Evolutionary conservation across 1,284 basidiomycete genomes (phyloP), one percentile per base, ranked within the genome.

Genomic region (Peniophora sp.): DNA sequence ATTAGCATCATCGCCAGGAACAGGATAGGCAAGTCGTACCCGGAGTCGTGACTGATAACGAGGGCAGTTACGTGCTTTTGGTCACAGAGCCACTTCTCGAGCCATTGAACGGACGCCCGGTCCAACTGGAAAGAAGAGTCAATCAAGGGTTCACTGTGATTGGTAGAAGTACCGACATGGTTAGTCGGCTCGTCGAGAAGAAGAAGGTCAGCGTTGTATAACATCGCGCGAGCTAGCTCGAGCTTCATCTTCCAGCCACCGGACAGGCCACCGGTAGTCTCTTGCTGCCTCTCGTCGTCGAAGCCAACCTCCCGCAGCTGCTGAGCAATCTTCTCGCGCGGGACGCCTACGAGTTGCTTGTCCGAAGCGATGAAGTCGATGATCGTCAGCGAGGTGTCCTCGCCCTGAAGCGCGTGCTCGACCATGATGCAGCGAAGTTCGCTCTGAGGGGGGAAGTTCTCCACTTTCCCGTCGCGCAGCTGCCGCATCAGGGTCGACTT

Each of bases 171-270:
- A 76, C 85, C 60, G 67, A 92, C 87, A 61, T 94, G 92, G 71
- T 97, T 97, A 52, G 93, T 97, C 58, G 93, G 93, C 82, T 88
- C 86, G 65, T 94, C 92, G 49, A 98, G 82, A 50, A 98, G 76
- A 46, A 97, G 77, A 49, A 97, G 81, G 70, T 97, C 94, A 36
- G 95, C 97, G 62, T 94, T 91, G 72, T 95, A 95, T 49, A 97
- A 72, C 92, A 97, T 97, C n/a, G 94, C 94, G 60, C 92, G 76
- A 14, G 88, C 92, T 47, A 89, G 80, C 72, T 88, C 96, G 55
- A 93, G 81, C 74, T 93, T 92, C 96, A 99, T 99, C 77, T 99
- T 99, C 96, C 96, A 99, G 48, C 97, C 96, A 67, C 97, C 97
- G 18, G 94, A 97, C 53, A 98, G 75, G 50, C 92, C 89, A 47